Evolutionary conservation across 83 land plant genomes (phyloP).

Genomic region (Isoetes engelmannii): DNA sequence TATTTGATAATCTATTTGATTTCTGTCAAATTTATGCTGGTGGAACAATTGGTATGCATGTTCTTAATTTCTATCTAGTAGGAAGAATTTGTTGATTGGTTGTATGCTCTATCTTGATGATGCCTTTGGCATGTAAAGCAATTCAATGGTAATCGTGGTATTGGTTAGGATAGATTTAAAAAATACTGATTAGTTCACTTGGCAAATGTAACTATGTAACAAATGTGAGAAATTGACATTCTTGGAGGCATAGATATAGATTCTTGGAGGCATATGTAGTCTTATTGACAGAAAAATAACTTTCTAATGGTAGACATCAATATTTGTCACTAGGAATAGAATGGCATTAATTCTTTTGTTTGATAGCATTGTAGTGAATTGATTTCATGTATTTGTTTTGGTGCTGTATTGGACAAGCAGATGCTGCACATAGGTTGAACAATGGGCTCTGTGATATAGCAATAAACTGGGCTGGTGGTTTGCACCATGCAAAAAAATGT

Average conservation of each 20-base stretch:
- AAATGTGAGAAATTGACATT: no score
- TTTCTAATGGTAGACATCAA: no score
- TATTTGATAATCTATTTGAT: conserved; percentile 94
- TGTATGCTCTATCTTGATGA: not conserved
- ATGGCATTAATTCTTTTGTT: no score
- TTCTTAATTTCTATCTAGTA: not conserved
- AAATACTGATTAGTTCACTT: no score
- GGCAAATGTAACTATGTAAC: no score
- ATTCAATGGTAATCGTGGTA: not conserved
- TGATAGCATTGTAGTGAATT: no score
- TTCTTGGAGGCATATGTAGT: no score
- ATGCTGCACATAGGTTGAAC: conserved; percentile 93
- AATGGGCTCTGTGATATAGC: conserved; percentile 85
- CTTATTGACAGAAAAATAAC: no score
- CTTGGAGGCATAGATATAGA: no score
- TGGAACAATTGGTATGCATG: conserved; percentile 83
- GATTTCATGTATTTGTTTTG: no score
- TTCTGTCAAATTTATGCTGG: conserved; percentile 99
- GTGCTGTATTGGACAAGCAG: conserved; percentile 28
- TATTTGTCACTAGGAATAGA: no score
- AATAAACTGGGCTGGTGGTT: conserved; percentile 99
- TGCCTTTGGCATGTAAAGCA: not conserved
- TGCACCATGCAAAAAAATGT: conserved; percentile 98
- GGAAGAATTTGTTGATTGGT: not conserved
- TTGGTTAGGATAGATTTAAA: no score